phyloP scores from a whole-genome alignment of 169 alveolate species.

The Condylostoma magnum region DNA sequence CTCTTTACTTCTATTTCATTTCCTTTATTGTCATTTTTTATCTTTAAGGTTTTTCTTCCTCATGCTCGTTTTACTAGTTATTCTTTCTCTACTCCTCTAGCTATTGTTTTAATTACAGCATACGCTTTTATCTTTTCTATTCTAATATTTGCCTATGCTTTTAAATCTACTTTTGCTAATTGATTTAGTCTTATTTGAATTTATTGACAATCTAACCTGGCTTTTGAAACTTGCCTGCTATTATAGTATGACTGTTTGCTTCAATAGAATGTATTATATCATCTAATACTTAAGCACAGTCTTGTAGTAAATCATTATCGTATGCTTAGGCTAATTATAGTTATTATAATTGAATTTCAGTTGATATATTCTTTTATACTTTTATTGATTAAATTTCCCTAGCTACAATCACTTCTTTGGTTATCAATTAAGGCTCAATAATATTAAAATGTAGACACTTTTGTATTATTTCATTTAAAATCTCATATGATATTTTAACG shows the following conservation, averaged over 20 bases:
- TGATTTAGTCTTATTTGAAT: too few species aligned
- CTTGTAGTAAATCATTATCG: background rate
- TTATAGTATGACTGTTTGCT: slow-evolving; percentile 9
- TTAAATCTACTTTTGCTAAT: too few species aligned
- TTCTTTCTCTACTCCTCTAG: too few species aligned
- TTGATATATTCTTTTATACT: background rate
- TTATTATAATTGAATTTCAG: too few species aligned
- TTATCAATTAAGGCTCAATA: slow-evolving; percentile 15
- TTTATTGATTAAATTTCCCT: slow-evolving; percentile 11
- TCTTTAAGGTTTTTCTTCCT: too few species aligned
- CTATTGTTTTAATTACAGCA: too few species aligned
- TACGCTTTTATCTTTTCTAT: too few species aligned
- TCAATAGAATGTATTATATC: slow-evolving; percentile 24
- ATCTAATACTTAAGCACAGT: slow-evolving; percentile 13
- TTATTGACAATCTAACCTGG: too few species aligned
- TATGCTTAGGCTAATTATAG: background rate
- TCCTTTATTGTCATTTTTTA: too few species aligned
- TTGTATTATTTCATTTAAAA: background rate
- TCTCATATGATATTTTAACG: slow-evolving; percentile 3
- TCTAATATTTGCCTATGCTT: too few species aligned
- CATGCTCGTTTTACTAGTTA: too few species aligned
- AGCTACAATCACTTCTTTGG: background rate
- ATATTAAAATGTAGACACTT: background rate
- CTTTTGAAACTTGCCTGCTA: background rate
- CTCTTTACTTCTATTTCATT: too few species aligned